These are phyloP conservation scores for Calocera viscosa DNA, from an alignment of 768 basidiomycete genomes.

Conservation along the genomic window DNA sequence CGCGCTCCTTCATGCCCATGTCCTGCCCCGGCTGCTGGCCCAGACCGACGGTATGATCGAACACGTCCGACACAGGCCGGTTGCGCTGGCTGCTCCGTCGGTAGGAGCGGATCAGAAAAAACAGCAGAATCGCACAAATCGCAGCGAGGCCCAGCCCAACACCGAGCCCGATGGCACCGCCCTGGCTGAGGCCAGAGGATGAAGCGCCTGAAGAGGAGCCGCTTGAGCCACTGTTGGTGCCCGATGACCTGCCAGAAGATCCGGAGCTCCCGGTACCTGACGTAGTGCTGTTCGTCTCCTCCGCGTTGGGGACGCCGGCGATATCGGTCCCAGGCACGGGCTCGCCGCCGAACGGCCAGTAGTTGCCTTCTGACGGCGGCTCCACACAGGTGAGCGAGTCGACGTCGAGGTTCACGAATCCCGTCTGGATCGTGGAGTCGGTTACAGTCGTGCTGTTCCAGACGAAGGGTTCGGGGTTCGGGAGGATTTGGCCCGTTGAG, in stretches of 20 bases:
- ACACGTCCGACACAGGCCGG: not conserved
- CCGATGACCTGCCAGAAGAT: not conserved
- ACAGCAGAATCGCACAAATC: not conserved
- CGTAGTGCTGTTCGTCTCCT: not conserved
- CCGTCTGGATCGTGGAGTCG: constrained; percentile 36
- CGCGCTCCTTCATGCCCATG: not conserved
- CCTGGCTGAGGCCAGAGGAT: not conserved
- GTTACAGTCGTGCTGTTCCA: constrained; percentile 36
- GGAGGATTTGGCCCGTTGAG: constrained; percentile 36
- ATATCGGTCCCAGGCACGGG: not conserved
- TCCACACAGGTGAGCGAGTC: constrained; percentile 52
- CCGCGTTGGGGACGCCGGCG: not conserved
- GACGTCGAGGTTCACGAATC: constrained; percentile 45
- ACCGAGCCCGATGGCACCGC: not conserved
- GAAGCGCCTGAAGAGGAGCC: not conserved
- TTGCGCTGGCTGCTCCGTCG: not conserved
- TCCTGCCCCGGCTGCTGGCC: not conserved
- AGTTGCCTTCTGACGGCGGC: constrained; percentile 47
- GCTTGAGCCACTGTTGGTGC: not conserved
- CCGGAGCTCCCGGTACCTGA: not conserved
- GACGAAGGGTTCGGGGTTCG: constrained; percentile 48
- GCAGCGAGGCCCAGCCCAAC: not conserved
- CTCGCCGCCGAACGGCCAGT: constrained; percentile 47
- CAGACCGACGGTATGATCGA: not conserved
- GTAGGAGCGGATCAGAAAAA: not conserved